Base-by-base conservation (phyloP, 1,284 basidiomycete genomes). In the Cystobasidiaceae sp. region DNA sequence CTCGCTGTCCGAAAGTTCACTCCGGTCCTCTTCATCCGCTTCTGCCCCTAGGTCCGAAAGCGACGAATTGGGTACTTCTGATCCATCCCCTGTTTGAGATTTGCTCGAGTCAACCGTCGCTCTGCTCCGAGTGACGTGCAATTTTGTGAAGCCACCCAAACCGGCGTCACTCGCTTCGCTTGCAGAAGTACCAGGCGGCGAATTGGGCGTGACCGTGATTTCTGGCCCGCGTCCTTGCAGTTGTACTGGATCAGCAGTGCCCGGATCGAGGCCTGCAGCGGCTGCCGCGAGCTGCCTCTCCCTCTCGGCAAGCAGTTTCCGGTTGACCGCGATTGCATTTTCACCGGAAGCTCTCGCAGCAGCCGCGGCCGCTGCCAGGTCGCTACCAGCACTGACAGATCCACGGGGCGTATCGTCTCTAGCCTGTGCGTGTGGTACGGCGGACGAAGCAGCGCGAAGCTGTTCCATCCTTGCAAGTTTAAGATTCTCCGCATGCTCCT, bases 251-350 rank as follows among this genome's bases (percentile, higher is more conserved):
- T 6, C 37, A 39, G n/a, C 37, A 7, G 37, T 3, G 7, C 23
- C 21, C 30, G 43, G 41, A 59, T n/a, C 27, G 28, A 19, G 7
- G 6, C 7, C n/a, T n/a, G n/a, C 56, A 33, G 13, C 33, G 2
- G 44, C 43, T 23, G 5, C 56, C 17, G 56, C 56, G 32, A 64
- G 45, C 37, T 54, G 43, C 30, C 75, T 32, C 54, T 60, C 51
- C 67, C 67, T 67, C 58, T 67, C 58, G 43, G 61, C 67, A 50
- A 74, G 68, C 52, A 71, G 67, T 54, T 49, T 32, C 23, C 56
- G 27, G 33, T 59, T 59, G 70, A 67, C 74, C 28, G 73, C 75
- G 34, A 72, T 76, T 15, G 74, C 77, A 8, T 75, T 77, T 28
- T 67, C 75, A 34, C 17, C 41, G 5, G 48, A 32, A 4, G 48